Base-by-base conservation (phyloP, 2,329 filamentous ascomycete species). In the Sarocladiaceae sp. region DNA sequence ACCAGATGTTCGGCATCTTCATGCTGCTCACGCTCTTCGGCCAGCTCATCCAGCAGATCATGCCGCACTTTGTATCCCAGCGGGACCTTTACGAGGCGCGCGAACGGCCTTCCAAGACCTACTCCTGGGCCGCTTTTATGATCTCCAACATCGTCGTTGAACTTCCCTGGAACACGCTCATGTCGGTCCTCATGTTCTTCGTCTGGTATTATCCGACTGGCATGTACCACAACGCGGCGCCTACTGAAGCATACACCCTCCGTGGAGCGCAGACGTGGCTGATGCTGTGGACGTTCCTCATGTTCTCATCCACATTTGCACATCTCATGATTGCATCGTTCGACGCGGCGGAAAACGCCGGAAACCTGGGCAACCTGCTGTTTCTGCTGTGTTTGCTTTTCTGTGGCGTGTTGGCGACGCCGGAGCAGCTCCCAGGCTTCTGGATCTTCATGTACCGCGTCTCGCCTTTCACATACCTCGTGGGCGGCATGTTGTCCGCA, bases 171-270 rank as follows among this genome's bases (percentile, higher is more conserved):
- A 88, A 94, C 59, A 76, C 81, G 0, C 64, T 93, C 33, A 83
- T 86, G 73, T 78, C 80, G 3, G 73, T 82, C n/a, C 65, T 94
- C 51, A 83, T 90, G 68, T 95, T 73, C 70, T 73, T 88, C 56
- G 82, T 74, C 60, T 91, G 85, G 78, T 95, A 95, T 70, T 95
- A 90, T 59, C 87, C 88, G 1, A 78, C 94, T 45, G 87, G 86
- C 2, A 74, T 93, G 7, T 80, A 88, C 61, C 64, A 67, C 47
- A 90, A 91, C 56, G 85, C 85, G 2, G 65, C 70, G 13, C 69
- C 70, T 1, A 78, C 79, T 3, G 74, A 74, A 48, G 68, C 80
- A 50, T 75, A 83, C 1, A 59, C 74, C 4, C 79, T 88, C 55
- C 85, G 88, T 23, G 85, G 87, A 7, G 83, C 70, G 1, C 76